Base-by-base conservation (phyloP, 2,329 filamentous ascomycete species). In the Tricladium varicosporioides region DNA sequence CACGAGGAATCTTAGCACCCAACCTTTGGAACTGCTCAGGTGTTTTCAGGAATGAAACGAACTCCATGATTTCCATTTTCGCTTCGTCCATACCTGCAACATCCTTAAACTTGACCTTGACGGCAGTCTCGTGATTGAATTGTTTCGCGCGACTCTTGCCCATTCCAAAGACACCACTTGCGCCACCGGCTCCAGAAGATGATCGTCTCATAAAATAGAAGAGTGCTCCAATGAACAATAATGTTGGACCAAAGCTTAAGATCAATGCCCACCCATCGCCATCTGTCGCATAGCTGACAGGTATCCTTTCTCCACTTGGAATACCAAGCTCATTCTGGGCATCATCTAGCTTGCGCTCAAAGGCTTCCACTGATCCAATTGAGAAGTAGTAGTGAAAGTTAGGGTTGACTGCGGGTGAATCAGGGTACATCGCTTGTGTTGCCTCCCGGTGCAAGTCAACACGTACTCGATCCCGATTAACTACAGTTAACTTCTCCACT, bases 11-110 rank as follows among this genome's bases (percentile, higher is more conserved):
- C 80, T 99, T 99, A 61, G 94, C 94, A 67, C 94, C 94, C 15
- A 99, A 84, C 73, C 89, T 90, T 76, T 96, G 87, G 76, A 96
- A 99, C 63, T 89, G 87, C 67, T 91, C 89, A 0, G 94, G 94
- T 68, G 94, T 89, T 78, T 97, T 93, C 61, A 99, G 76, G 80
- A 99, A 99, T 71, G 89, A 92, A 65, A 99, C 94, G 68, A 99
- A 99, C 74, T 99, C 94, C 92, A 97, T 97, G 66, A 99, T 99
- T 75, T 99, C 94, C 56, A 86, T 80, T 81, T 99, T 99, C 56
- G 94, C 94, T 76, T 99, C 94, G 72, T 99, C 94, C 86, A 97
- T 93, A 65, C 94, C 94, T 44, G 94, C 94, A 45, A 99, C 94
- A 71, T 99, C 94, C 48, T 90, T 80, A 72, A 99, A 99, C 75